A percentile compares a stretch with the other conserved stretches of the same genome.
These are phyloP conservation scores for Rhodotorula sp. DNA, from an alignment of 1,284 basidiomycete genomes.

Conservation along the genomic window DNA sequence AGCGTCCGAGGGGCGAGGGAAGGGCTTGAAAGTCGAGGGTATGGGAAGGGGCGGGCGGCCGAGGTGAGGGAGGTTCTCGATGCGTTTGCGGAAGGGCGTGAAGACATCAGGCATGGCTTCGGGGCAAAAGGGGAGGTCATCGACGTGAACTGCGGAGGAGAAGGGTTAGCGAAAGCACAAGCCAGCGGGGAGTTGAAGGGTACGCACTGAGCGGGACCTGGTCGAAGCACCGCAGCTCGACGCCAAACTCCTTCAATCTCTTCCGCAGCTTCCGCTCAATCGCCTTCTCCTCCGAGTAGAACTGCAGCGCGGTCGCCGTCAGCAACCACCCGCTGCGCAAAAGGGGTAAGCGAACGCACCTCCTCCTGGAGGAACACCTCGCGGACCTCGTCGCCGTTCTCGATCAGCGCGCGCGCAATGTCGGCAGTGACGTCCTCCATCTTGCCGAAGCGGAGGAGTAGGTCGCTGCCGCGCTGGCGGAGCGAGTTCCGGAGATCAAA, in stretches of 20 bases:
- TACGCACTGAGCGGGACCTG: conserved; percentile 48
- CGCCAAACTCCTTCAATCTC: conserved; percentile 39
- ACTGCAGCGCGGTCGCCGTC: conserved; percentile 27
- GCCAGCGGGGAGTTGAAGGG: accelerated
- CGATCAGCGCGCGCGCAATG: conserved; percentile 52
- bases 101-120: conserved; percentile 57
- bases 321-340: background rate
- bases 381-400: conserved; percentile 52
- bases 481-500: conserved; percentile 56
- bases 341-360: conserved; percentile 41
- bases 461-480: conserved; percentile 53
- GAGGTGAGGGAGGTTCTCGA: conserved; percentile 55
- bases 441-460: conserved; percentile 58
- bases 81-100: conserved; percentile 56
- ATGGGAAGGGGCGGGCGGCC: conserved; percentile 40
- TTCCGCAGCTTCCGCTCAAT: conserved; percentile 37
- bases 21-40: conserved; percentile 48
- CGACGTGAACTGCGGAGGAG: conserved; percentile 47
- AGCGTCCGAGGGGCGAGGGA: conserved; percentile 39
- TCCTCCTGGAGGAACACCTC: conserved; percentile 57
- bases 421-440: conserved; percentile 54
- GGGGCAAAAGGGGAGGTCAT: conserved; percentile 55
- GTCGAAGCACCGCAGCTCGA: conserved; percentile 48
- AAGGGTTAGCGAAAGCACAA: too few species aligned
- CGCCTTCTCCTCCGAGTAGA: conserved; percentile 48